Evolutionary conservation across 805 yeast species (phyloP).

Genomic region (Candida xyloterini): DNA sequence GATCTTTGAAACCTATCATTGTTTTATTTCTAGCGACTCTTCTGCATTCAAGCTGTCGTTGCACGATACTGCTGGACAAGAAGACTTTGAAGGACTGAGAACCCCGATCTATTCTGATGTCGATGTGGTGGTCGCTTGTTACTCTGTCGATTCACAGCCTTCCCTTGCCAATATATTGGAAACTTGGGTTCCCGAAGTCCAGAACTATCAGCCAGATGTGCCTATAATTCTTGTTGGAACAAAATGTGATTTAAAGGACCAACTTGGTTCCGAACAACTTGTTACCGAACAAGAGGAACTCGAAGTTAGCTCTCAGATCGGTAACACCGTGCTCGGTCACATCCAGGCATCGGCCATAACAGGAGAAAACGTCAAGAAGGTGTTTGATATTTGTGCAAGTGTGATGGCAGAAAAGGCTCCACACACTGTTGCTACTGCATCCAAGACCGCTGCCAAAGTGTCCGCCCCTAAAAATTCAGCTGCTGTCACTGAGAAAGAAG

Average conservation of each 20-base stretch:
- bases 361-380: conserved; percentile 58
- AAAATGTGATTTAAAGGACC: conserved; percentile 53
- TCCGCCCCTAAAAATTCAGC: neutral
- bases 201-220: conserved; percentile 72
- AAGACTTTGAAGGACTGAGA: conserved; percentile 76
- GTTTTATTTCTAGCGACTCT: conserved; percentile 28
- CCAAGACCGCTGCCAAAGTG: neutral
- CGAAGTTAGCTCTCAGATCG: conserved; percentile 51
- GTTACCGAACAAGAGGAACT: conserved; percentile 39
- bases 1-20: conserved; percentile 67
- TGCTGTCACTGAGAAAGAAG: conserved; percentile 1
- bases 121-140: conserved; percentile 68
- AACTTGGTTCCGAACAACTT: conserved; percentile 21
- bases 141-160: conserved; percentile 57
- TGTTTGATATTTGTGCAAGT: conserved; percentile 52
- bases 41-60: conserved; percentile 36
- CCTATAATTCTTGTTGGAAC: conserved; percentile 79
- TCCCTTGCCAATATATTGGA: conserved; percentile 70
- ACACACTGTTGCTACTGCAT: conserved; percentile 3
- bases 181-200: conserved; percentile 79
- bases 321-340: conserved; percentile 46
- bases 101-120: conserved; percentile 78
- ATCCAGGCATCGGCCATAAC: conserved; percentile 74
- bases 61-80: conserved; percentile 82
- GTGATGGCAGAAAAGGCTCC: conserved; percentile 15